phyloP scores from a whole-genome alignment of 352 stramenopile species.

The Albugo candida region DNA sequence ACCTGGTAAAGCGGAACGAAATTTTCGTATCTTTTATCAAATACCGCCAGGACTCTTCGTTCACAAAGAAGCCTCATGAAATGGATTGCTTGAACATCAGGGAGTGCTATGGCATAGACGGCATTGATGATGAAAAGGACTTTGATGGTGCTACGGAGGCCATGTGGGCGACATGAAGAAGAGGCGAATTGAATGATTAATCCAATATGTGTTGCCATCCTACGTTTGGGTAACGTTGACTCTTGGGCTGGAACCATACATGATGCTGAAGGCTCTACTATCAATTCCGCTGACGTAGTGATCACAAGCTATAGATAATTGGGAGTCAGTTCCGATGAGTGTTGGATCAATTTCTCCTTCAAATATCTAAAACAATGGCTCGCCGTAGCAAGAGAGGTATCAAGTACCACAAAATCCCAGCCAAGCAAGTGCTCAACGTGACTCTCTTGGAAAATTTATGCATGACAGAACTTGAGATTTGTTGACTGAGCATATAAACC shows the following conservation, averaged over 20 bases:
- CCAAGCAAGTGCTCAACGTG: conserved; percentile 81
- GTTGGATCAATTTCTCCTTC: conserved; percentile 65
- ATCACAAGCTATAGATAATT: conserved; percentile 42
- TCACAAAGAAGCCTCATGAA: conserved; percentile 15
- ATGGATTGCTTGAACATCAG: conserved; percentile 81
- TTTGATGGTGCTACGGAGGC: conserved; percentile 72
- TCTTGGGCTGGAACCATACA: conserved; percentile 37
- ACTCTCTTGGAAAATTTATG: conserved; percentile 92
- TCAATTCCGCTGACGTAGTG: conserved; percentile 28
- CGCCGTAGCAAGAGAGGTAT: conserved; percentile 67
- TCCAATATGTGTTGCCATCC: conserved; percentile 55
- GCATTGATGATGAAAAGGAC: conserved; percentile 80
- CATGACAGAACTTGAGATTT: conserved; percentile 95
- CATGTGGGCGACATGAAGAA: conserved; percentile 79
- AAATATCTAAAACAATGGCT: conserved; percentile 73
- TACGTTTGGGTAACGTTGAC: conserved; percentile 63
- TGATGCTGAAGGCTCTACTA: conserved; percentile 47
- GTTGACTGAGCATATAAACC: conserved; percentile 84
- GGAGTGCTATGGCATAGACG: conserved; percentile 79
- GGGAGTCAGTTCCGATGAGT: conserved; percentile 28
- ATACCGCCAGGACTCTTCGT: conserved; percentile 30
- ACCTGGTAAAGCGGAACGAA: conserved; percentile 74
- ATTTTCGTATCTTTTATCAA: conserved; percentile 94
- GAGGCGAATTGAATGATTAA: conserved; percentile 76
- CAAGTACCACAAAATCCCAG: conserved; percentile 70